Evolutionary conservation across 495 filamentous ascomycete genomes (phyloP).

Genomic region (Bryoglossum gracile): DNA sequence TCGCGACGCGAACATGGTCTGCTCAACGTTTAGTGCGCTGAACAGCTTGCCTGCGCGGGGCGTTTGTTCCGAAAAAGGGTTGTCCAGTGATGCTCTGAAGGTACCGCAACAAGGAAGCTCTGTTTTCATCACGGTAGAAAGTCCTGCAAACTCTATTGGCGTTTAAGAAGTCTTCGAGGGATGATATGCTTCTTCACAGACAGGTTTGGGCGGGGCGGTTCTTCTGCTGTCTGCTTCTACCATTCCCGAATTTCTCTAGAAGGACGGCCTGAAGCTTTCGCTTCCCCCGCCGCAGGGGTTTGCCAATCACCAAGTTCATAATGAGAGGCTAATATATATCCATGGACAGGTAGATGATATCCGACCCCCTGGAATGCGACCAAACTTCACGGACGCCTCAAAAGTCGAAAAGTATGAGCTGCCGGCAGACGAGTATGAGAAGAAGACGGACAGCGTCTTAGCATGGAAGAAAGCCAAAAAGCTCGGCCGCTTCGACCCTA

Average conservation of each 20-base stretch:
- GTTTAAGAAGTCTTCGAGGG: too few relatives aligned
- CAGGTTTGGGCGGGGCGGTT: not conserved
- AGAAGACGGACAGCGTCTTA: constrained; percentile 75
- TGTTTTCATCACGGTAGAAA: too few relatives aligned
- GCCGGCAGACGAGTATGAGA: constrained; percentile 73
- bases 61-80: not conserved
- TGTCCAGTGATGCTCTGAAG: not conserved
- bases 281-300: too few relatives aligned
- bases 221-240: not conserved
- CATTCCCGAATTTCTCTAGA: not conserved
- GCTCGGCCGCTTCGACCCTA: constrained; percentile 89
- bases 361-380: constrained; percentile 60
- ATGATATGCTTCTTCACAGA: not conserved
- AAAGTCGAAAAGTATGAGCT: constrained; percentile 81
- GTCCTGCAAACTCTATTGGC: too few relatives aligned
- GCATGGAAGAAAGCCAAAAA: constrained; percentile 91
- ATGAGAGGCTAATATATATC: not conserved
- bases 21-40: not conserved
- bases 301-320: constrained; percentile 6
- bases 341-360: constrained; percentile 64
- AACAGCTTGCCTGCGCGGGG: not conserved
- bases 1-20: not conserved
- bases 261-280: not conserved
- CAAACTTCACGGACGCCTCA: constrained; percentile 71
- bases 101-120: not conserved